Base-by-base conservation (phyloP, 352 stramenopile genomes). In the Chrysophaeum taylorii region DNA sequence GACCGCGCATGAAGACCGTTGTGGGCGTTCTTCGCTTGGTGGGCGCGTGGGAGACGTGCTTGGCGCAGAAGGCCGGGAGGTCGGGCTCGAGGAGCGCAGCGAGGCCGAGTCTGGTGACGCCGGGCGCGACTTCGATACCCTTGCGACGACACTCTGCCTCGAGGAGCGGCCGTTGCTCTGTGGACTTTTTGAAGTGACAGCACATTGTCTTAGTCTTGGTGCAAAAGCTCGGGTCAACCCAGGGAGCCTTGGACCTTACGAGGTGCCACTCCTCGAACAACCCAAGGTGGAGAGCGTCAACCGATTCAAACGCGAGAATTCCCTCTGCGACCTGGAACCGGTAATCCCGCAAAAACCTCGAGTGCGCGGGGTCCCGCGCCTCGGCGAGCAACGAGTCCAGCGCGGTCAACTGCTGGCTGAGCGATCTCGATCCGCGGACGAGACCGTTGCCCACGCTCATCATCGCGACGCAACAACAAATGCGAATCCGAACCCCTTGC, bases 221-320 rank as follows among this genome's bases (percentile, higher is more conserved):
- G 41, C 21, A 14, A 21, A 48, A 14, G 41, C 14, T 48, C 14
- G 21, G 14, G 41, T 48, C 41, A 21, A 48, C 41, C 14, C 14
- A 62, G 7, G 23, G 23, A 2, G 50, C 14, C 27, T 7, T 2
- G 50, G 25, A 31, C 50, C 16, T 21, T 25, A 62, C 50, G 50
- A 62, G 50, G 50, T 33, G 15, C 50, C 50, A 62, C 27, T 62
- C 50, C 27, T 62, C 50, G 50, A 38, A 62, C 4, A 62, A 31
- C 25, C 27, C 50, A 31, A 39, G 38, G 50, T 62, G 50, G 2
- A 62, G 50, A 25, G 35, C 50, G 50, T 62, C 50, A 9, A 62
- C 4, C 7, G 7, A 23, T 9, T 9, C 1, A 21, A 62, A 62
- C 25, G 23, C 2, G 4, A 36, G 4, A 21, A 62, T 37, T 2